Base-by-base conservation (phyloP, 2,329 filamentous ascomycete genomes). In the Coniochaeta sp. region DNA sequence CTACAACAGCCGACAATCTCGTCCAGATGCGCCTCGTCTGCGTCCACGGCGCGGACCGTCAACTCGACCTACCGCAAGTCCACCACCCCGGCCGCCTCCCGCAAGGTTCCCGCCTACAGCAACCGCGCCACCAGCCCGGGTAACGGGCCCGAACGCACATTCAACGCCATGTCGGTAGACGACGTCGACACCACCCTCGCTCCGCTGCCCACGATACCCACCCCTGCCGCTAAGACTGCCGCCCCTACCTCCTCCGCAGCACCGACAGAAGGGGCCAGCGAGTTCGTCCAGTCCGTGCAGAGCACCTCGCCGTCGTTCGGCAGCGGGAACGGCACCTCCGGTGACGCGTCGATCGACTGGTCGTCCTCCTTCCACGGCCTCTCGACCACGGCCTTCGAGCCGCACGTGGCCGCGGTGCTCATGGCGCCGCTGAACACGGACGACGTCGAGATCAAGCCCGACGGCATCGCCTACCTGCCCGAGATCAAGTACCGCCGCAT, bases 401-500 rank as follows among this genome's bases (percentile, higher is more conserved):
- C 85, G 54, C 88, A 92, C 73, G 83, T 88, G 58, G 81, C 84
- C 10, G 81, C 85, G 17, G 81, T 90, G 22, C 81, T 97, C 55
- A 82, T 89, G 63, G 79, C 83, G 60, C 86, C 87, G 1, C 72
- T 96, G 14, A 77, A 85, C 59, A 76, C 83, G 0, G 82, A 87
- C 55, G 93, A 98, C 74, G 87, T 99, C 59, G 95, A 99, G 79
- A 89, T 99, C 71, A 99, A 99, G 79, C 93, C 95, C 34, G 95
- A 99, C 77, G 95, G 95, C 36, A 93, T 99, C 66, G 80, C 98
- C 62, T 99, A 98, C 73, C 80, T 99, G 61, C 95, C 95, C 14
- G 95, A 99, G 81, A 98, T 99, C 80, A 97, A 98, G 78, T 99
- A 99, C 77, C 81, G 95, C 52, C 81, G 93, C 64, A 93, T 96